Base-by-base conservation (phyloP, 805 yeast species). In the Teunomyces pallodes region DNA sequence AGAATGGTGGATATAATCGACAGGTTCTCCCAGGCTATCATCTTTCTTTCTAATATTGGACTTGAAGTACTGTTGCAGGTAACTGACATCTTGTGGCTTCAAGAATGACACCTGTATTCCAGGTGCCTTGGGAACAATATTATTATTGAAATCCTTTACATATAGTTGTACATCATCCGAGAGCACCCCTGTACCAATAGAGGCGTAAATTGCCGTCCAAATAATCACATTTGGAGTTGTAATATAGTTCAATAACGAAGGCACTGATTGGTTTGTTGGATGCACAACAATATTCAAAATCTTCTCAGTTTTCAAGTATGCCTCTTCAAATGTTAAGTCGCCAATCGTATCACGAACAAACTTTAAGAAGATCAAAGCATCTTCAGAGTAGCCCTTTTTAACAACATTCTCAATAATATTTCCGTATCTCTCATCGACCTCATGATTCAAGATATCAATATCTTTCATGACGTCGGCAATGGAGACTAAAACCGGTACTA, bases 161-260 rank as follows among this genome's bases (percentile, higher is more conserved):
- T 79, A 79, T 51, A 76, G 73, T 59, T 72, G 75, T 10, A 83
- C 81, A 45, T 79, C 75, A 43, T 80, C 76, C 0, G 82, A 76
- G 4, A 83, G 64, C 2, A 82, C 87, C 0, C 87, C 90, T 0
- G 86, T 80, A 0, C 94, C 94, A 35, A 86, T 78, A 4, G 91
- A 84, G 17, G 97, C 96, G 56, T 83, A 80, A 9, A 92, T 86
- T 0, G 98, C 99, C 9, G 66, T 87, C 79, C 94, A 79, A 10
- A 92, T 86, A 6, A 91, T 78, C 9, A 90, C 91, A 64, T 92
- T 91, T 1, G 99, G 99, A 0, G 97, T 84, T 0, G 97, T 90
- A 28, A 94, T 83, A 63, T 92, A 90, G 66, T 94, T 94, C 53
- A 91, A 69, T 42, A 91, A 71, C 0, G 84, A 76, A 0, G 96